Percentiles rank a stretch among this genome's conserved stretches.
phyloP scores from a whole-genome alignment of 495 filamentous ascomycete species.

The Talaromyces adpressus region DNA sequence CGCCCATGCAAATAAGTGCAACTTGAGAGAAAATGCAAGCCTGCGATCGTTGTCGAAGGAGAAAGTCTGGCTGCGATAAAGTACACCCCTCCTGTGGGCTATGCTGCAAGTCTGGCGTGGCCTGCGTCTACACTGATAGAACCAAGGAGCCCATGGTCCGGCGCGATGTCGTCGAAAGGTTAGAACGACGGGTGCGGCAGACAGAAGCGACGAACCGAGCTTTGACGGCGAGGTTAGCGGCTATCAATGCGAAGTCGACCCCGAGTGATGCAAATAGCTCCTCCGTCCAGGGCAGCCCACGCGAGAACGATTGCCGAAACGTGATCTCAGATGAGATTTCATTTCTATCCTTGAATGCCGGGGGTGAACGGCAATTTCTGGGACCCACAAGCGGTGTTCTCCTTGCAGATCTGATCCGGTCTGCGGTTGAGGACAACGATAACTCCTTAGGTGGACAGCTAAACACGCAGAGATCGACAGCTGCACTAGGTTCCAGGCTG shows the following conservation, averaged over 20 bases:
- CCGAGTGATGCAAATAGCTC: background rate
- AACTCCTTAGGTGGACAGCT: too few species aligned
- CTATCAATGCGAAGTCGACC: background rate
- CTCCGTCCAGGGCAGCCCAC: background rate
- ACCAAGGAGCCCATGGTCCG: slow-evolving; percentile 10
- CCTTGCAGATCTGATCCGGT: slow-evolving; percentile 17
- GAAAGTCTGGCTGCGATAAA: slow-evolving; percentile 30
- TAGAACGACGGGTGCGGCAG: slow-evolving; percentile 14
- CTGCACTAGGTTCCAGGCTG: too few species aligned
- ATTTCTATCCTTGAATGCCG: slow-evolving; percentile 19
- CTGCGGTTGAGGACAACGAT: too few species aligned
- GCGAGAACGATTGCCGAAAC: background rate
- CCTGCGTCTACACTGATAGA: slow-evolving; percentile 19
- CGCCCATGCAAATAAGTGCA: too few species aligned
- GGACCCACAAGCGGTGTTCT: slow-evolving; percentile 18
- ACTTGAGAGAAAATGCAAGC: slow-evolving; percentile 3
- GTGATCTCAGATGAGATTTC: slow-evolving; percentile 21
- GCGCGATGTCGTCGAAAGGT: slow-evolving; percentile 13
- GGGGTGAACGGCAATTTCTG: slow-evolving; percentile 19
- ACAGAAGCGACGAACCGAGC: slow-evolving; percentile 12
- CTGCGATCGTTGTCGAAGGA: slow-evolving; percentile 22
- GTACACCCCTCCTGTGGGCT: slow-evolving; percentile 20
- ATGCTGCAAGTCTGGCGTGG: slow-evolving; percentile 14
- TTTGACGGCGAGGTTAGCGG: slow-evolving; percentile 9
- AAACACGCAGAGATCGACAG: too few species aligned